Evolutionary conservation across 805 yeast genomes (phyloP), one percentile per base, ranked within the genome.

Genomic region (Tetrapisispora nanseiensis): DNA sequence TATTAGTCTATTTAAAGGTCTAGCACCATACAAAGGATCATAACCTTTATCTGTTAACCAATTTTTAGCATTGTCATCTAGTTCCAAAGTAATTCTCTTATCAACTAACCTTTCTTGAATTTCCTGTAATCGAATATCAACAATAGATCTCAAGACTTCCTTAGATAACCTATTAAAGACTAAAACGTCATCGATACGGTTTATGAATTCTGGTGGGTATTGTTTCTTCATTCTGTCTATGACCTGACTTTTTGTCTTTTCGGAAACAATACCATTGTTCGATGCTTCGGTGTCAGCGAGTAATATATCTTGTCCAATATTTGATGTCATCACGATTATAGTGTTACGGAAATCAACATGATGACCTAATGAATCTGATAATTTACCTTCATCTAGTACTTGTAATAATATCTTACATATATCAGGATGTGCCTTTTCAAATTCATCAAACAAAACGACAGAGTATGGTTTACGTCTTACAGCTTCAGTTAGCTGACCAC

Each of bases 401-500:
- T 92, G 98, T 46, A 90, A 67, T 38, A 90, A 68, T 32, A 90
- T 71, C 64, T 92, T 92, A 24, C 95, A 80, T n/a, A 90, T 82
- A 63, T 90, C 98, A 2, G 87, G 82, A 61, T 92, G 97, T 0
- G 98, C 97, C 63, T 90, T 90, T 56, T 90, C 98, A 62, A 90
- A 86, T 66, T 90, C 98, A 63, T 90, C 98, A 61, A 90, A 92
- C 44, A 90, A 66, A 2, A 90, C 82, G 22, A 90, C 95, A 1
- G 97, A 74, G 52, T 90, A 90, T 8, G 98, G 98, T 56, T 87
- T 89, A 55, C 97, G 75, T 58, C 96, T 76, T 9, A 92, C 94
- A 6, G 95, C 95, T 63, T 92, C 97, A 1, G 98, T 92, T 49
- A 92, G 70, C 63, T 92, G 97, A 40, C 98, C 98, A 59, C 87